phyloP scores from a whole-genome alignment of 257 asterid species.

The Salvia miltiorrhiza region DNA sequence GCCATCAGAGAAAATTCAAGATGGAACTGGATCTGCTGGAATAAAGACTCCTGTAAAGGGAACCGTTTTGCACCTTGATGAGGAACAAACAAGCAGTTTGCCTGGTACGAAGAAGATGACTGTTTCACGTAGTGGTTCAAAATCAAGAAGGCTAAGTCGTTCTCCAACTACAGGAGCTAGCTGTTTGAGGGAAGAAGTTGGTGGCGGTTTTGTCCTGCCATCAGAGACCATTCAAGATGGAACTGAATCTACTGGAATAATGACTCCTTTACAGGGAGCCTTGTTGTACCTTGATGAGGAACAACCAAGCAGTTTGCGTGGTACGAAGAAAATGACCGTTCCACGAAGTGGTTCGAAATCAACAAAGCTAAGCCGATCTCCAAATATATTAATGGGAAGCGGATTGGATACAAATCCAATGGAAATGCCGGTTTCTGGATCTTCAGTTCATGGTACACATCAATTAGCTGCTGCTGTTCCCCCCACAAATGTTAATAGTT shows the following conservation, averaged over 20 bases:
- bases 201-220: slow-evolving; percentile 33
- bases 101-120: slow-evolving; percentile 42
- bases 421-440: slow-evolving; percentile 31
- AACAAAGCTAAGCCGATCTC: slow-evolving; percentile 21
- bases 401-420: slow-evolving; percentile 15
- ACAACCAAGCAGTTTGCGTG: slow-evolving; percentile 25
- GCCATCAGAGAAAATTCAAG: slow-evolving; percentile 25
- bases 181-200: slow-evolving; percentile 20
- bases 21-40: slow-evolving; percentile 26
- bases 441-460: slow-evolving; percentile 20
- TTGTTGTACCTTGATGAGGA: slow-evolving; percentile 30
- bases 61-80: slow-evolving; percentile 25
- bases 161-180: neutral
- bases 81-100: slow-evolving; percentile 28
- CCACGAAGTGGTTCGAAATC: slow-evolving; percentile 38
- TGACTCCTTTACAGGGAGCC: slow-evolving; percentile 30
- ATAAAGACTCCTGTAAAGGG: slow-evolving; percentile 30
- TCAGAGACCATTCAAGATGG: slow-evolving; percentile 27
- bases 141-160: slow-evolving; percentile 28
- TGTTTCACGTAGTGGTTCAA: slow-evolving; percentile 31
- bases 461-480: slow-evolving; percentile 18
- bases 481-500: slow-evolving; percentile 10
- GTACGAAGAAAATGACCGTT: slow-evolving; percentile 39
- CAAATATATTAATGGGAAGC: slow-evolving; percentile 25
- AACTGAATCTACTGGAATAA: slow-evolving; percentile 20